These are phyloP conservation scores for Fusarium vanettenii DNA, from an alignment of 2,329 filamentous ascomycete species.

Conservation along the genomic window DNA sequence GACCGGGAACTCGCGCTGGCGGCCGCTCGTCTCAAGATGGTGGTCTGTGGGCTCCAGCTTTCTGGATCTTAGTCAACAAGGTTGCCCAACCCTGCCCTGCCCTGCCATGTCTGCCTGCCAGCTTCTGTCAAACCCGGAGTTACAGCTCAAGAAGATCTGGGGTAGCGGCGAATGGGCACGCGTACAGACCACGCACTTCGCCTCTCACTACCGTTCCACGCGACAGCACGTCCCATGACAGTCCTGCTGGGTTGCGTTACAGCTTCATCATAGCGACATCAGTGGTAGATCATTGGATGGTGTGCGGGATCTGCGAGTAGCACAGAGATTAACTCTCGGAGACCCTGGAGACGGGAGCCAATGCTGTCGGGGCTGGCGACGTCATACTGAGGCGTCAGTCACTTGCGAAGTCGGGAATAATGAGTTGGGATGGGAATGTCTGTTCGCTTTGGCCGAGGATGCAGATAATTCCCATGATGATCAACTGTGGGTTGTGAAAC, in stretches of 20 bases:
- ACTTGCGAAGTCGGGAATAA: not conserved
- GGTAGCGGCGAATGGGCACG: constrained; percentile 24
- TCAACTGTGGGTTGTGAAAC: constrained; percentile 21
- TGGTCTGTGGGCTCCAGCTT: not conserved
- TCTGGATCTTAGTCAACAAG: constrained; percentile 5
- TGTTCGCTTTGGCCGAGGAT: constrained; percentile 14
- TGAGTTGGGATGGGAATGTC: constrained; percentile 30
- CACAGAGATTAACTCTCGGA: constrained; percentile 19
- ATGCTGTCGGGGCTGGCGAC: constrained; percentile 4
- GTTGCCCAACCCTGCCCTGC: constrained; percentile 10
- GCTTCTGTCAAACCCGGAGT: constrained; percentile 13
- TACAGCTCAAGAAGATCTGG: constrained; percentile 17
- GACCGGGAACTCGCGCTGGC: constrained; percentile 19
- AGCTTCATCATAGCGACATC: constrained; percentile 27
- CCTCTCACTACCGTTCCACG: not conserved
- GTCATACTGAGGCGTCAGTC: constrained; percentile 22
- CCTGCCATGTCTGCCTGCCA: constrained; percentile 3
- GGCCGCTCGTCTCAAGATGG: not conserved
- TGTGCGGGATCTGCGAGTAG: constrained; percentile 8
- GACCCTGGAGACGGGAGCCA: constrained; percentile 10
- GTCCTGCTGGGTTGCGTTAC: constrained; percentile 1
- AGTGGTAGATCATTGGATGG: not conserved
- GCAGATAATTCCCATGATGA: constrained; percentile 25
- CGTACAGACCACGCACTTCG: not conserved
- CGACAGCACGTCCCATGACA: constrained; percentile 4